phyloP scores from a whole-genome alignment of 805 yeast species.

The Jamesozyma gamospora region DNA sequence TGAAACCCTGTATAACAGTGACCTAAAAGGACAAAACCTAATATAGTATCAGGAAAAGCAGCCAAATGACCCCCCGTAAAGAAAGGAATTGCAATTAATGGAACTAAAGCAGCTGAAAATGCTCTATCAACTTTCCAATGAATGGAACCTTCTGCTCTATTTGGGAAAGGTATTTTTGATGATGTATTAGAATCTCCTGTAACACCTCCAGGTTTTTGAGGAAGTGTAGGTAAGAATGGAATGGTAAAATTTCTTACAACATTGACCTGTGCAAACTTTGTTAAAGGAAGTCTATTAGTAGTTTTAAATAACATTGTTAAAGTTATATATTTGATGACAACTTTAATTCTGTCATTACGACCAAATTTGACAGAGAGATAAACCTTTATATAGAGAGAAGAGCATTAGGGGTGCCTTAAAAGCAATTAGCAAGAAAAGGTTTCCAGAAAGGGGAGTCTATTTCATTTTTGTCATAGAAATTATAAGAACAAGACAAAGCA shows the following conservation, averaged over 20 bases:
- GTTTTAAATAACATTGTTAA: background rate
- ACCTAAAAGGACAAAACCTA: slow-evolving; percentile 53
- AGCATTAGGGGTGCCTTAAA: too few relatives aligned
- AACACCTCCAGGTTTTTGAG: slow-evolving; percentile 82
- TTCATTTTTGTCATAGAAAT: too few relatives aligned
- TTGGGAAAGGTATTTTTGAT: slow-evolving; percentile 50
- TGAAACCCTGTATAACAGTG: slow-evolving; percentile 83
- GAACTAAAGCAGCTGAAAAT: slow-evolving; percentile 58
- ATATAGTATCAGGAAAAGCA: slow-evolving; percentile 60
- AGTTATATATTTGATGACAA: too few relatives aligned
- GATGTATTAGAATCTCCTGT: slow-evolving; percentile 90
- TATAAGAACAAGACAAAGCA: too few relatives aligned
- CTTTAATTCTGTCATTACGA: too few relatives aligned
- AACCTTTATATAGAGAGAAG: too few relatives aligned
- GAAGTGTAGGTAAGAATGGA: slow-evolving; percentile 45
- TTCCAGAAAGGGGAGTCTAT: too few relatives aligned
- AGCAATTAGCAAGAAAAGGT: too few relatives aligned
- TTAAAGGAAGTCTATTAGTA: background rate
- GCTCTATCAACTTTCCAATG: slow-evolving; percentile 86
- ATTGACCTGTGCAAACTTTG: background rate
- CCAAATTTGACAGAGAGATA: too few relatives aligned
- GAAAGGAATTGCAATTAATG: slow-evolving; percentile 65
- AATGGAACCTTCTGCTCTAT: slow-evolving; percentile 65
- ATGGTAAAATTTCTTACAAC: slow-evolving; percentile 12
- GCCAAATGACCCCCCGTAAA: slow-evolving; percentile 56